Conservation (phyloP, 352 stramenopile genomes). For the Globisporangium radiosum region DNA sequence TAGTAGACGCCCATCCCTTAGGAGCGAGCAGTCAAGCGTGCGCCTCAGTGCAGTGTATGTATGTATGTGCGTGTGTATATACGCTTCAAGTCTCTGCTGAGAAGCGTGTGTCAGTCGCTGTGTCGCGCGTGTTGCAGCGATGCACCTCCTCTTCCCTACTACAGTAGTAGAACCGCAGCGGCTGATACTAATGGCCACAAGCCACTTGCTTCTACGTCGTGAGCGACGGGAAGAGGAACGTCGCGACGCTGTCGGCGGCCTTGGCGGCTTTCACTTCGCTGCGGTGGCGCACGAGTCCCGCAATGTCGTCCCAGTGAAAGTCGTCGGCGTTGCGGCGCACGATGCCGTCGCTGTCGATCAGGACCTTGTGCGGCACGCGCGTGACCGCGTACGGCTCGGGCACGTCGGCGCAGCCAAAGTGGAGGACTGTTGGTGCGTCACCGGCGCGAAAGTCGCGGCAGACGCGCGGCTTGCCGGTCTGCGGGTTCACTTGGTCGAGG, state of each 20-base stretch:
- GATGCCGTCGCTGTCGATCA: slow-evolving; percentile 39
- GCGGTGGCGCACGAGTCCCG: slow-evolving; percentile 33
- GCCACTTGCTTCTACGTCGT: slow-evolving; percentile 3
- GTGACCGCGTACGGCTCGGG: slow-evolving; percentile 46
- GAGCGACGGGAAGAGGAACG: slow-evolving; percentile 23
- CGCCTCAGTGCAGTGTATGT: too few species aligned
- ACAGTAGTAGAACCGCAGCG: too few species aligned
- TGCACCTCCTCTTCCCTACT: too few species aligned
- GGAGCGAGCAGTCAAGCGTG: too few species aligned
- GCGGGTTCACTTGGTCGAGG: slow-evolving; percentile 31
- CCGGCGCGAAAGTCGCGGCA: slow-evolving; percentile 40
- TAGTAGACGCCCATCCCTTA: too few species aligned
- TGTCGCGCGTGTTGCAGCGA: too few species aligned
- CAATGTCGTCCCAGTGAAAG: slow-evolving; percentile 60
- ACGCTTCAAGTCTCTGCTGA: too few species aligned
- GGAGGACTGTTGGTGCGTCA: slow-evolving; percentile 36
- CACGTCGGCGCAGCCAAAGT: slow-evolving; percentile 45
- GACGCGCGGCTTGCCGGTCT: slow-evolving; percentile 33
- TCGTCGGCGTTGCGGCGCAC: slow-evolving; percentile 47
- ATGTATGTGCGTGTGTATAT: too few species aligned
- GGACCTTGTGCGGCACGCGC: slow-evolving; percentile 38
- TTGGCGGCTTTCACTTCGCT: slow-evolving; percentile 19
- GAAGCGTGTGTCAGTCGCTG: too few species aligned
- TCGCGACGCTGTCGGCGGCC: slow-evolving; percentile 13
- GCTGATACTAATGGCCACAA: too few species aligned